Percentiles rank a stretch among this genome's conserved stretches.
Conservation (phyloP, 2,329 filamentous ascomycete genomes). For the Parastagonospora nodorum region DNA sequence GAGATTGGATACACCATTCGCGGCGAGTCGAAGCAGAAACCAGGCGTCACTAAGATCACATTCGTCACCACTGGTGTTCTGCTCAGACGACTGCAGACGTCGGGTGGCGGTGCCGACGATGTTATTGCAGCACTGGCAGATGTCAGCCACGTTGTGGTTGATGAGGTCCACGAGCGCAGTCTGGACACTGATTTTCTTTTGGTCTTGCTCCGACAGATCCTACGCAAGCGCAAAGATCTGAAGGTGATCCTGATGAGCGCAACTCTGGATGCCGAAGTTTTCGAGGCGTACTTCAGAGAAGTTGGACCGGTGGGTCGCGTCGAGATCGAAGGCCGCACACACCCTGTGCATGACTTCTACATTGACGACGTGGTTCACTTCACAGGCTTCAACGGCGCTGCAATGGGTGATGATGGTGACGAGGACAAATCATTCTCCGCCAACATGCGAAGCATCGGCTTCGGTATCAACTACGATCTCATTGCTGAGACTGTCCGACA, state of each 20-base stretch:
- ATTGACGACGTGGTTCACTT: slow-evolving; percentile 84
- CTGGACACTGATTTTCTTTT: slow-evolving; percentile 94
- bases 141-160: slow-evolving; percentile 92
- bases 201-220: slow-evolving; percentile 81
- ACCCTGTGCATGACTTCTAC: slow-evolving; percentile 87
- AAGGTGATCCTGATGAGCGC: slow-evolving; percentile 96
- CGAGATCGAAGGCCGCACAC: slow-evolving; percentile 86
- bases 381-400: slow-evolving; percentile 68
- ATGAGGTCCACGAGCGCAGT: slow-evolving; percentile 95
- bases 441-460: slow-evolving; percentile 58
- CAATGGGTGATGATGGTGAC: slow-evolving; percentile 57
- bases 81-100: slow-evolving; percentile 86
- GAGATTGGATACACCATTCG: slow-evolving; percentile 93
- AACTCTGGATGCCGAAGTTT: slow-evolving; percentile 86
- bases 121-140: slow-evolving; percentile 82
- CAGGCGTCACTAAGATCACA: slow-evolving; percentile 79
- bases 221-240: slow-evolving; percentile 74
- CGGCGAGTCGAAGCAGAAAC: slow-evolving; percentile 79
- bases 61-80: slow-evolving; percentile 97
- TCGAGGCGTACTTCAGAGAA: slow-evolving; percentile 80
- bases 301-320: slow-evolving; percentile 76
- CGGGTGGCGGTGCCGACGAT: slow-evolving; percentile 78
- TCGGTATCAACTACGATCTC: slow-evolving; percentile 89
- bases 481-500: slow-evolving; percentile 78
- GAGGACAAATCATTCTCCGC: slow-evolving; percentile 50